A percentile compares a stretch with the other conserved stretches of the same genome.
These are phyloP conservation scores for Tetracladium marchalianum DNA, from an alignment of 495 filamentous ascomycete species.

Conservation along the genomic window DNA sequence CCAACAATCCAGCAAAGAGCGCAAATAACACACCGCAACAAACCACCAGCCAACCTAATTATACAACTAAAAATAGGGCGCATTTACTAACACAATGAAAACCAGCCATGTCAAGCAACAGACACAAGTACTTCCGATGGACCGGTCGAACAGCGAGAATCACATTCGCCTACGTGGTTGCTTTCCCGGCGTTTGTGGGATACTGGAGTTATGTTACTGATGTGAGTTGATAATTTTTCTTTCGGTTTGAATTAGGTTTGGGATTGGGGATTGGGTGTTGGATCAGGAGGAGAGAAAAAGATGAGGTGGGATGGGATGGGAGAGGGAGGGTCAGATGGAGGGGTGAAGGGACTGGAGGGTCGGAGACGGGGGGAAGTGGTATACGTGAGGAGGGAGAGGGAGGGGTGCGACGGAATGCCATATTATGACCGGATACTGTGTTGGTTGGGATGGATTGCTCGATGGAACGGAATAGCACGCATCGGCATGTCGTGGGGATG, in stretches of 20 bases:
- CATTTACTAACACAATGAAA: conserved; percentile 11
- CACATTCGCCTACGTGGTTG: conserved; percentile 60
- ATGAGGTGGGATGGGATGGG: neutral
- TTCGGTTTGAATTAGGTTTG: conserved; percentile 10
- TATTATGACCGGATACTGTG: too few relatives aligned
- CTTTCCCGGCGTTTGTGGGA: conserved; percentile 58
- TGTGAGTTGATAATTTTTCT: conserved; percentile 41
- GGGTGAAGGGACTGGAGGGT: conserved; percentile 6
- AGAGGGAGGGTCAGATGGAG: neutral
- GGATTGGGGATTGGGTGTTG: neutral
- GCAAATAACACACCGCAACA: too few relatives aligned
- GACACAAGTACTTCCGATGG: conserved; percentile 94
- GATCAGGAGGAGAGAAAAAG: conserved; percentile 3
- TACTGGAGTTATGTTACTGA: conserved; percentile 68
- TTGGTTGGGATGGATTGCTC: too few relatives aligned
- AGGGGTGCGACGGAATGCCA: too few relatives aligned
- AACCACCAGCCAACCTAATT: too few relatives aligned
- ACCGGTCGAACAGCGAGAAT: conserved; percentile 71
- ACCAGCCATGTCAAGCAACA: conserved; percentile 73
- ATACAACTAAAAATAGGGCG: neutral
- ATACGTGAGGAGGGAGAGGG: too few relatives aligned
- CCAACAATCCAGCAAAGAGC: too few relatives aligned
- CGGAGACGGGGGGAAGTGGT: too few relatives aligned
- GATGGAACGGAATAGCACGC: neutral
- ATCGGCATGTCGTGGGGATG: too few relatives aligned